Conservation (phyloP, 345 rosid species). For the Populus euphratica region DNA sequence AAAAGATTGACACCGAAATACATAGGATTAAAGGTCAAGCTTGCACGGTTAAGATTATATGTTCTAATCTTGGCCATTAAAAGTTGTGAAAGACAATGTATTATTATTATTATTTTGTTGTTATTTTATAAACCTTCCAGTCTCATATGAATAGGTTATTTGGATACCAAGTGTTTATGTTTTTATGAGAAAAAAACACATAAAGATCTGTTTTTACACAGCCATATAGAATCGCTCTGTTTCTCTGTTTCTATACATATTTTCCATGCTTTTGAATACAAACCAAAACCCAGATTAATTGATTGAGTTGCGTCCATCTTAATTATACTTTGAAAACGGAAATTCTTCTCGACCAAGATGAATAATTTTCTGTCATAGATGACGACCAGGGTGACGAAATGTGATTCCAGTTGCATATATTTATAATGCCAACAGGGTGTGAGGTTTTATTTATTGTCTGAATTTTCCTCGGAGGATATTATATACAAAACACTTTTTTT, state of each 20-base stretch:
- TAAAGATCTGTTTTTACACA: too few relatives aligned
- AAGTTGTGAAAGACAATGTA: too few relatives aligned
- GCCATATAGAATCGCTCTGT: too few relatives aligned
- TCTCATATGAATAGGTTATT: too few relatives aligned
- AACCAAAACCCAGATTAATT: background rate
- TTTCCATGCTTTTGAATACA: background rate
- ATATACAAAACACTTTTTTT: background rate
- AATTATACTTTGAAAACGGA: background rate
- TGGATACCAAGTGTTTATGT: too few relatives aligned
- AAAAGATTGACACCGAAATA: background rate
- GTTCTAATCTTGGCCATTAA: too few relatives aligned
- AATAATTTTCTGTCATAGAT: background rate
- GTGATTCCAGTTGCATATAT: background rate
- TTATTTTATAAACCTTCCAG: too few relatives aligned
- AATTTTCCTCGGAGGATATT: background rate
- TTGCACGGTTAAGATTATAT: too few relatives aligned
- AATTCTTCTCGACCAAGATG: background rate
- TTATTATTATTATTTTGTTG: too few relatives aligned
- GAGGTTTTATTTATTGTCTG: background rate
- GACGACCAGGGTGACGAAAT: constrained; percentile 4
- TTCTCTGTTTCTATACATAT: background rate
- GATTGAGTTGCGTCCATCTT: background rate
- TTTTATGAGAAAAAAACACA: too few relatives aligned
- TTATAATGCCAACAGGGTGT: background rate
- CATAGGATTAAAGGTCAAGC: background rate